phyloP scores from a whole-genome alignment of 1,284 basidiomycete species.

The Ustilago shanxiensis region DNA sequence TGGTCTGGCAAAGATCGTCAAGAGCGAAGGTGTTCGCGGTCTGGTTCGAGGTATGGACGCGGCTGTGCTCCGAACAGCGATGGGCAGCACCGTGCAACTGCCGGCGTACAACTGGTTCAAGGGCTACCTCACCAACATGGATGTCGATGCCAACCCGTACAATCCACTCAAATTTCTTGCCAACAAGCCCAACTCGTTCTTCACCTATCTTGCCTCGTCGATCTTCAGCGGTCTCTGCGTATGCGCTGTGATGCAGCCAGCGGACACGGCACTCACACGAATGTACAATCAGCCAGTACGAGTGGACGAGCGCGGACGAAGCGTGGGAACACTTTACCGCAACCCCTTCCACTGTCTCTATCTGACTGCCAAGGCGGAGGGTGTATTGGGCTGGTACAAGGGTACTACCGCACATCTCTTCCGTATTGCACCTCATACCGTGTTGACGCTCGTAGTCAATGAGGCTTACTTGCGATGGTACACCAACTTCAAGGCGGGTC shows the following conservation, averaged over 20 bases:
- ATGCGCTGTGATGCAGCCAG: slow-evolving; percentile 72
- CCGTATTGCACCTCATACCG: slow-evolving; percentile 68
- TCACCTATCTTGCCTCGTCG: slow-evolving; percentile 89
- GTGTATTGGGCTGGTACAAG: slow-evolving; percentile 77
- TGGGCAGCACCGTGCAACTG: slow-evolving; percentile 95
- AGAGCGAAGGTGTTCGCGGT: slow-evolving; percentile 82
- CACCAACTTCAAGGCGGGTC: slow-evolving; percentile 56
- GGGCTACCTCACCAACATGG: slow-evolving; percentile 58
- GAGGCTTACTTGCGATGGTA: slow-evolving; percentile 59
- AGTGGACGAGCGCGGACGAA: slow-evolving; percentile 58
- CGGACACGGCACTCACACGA: slow-evolving; percentile 81
- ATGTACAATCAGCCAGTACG: slow-evolving; percentile 86
- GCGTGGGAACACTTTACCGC: slow-evolving; percentile 57
- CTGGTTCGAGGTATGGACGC: slow-evolving; percentile 91
- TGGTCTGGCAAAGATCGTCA: slow-evolving; percentile 83
- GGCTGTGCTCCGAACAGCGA: slow-evolving; percentile 90
- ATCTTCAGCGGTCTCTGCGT: slow-evolving; percentile 91
- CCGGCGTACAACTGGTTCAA: slow-evolving; percentile 90
- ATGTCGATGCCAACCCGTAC: slow-evolving; percentile 68
- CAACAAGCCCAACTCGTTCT: slow-evolving; percentile 77
- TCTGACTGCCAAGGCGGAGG: slow-evolving; percentile 93
- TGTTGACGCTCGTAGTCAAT: slow-evolving; percentile 63
- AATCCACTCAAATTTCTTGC: slow-evolving; percentile 60
- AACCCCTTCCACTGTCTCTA: slow-evolving; percentile 95
- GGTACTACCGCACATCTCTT: slow-evolving; percentile 68